Evolutionary conservation across 1,139 yeast species (phyloP), one percentile per base, ranked within the genome.

Genomic region (Geotrichum europaeum): DNA sequence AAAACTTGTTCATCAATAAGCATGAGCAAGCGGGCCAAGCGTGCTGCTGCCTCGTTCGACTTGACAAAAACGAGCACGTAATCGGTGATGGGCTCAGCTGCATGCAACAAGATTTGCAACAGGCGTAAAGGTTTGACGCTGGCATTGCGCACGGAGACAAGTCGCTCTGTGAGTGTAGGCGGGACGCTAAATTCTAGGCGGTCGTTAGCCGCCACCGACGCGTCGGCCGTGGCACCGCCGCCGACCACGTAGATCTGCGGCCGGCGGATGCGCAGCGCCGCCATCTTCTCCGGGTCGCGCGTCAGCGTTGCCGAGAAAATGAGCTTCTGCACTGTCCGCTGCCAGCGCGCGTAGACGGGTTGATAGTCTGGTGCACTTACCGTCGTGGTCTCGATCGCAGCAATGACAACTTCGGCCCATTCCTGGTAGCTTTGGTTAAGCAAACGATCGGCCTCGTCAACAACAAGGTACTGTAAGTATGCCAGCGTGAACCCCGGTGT

Each of bases 391-490:
- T 82, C 82, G 40, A 86, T 72, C 40, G 80, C 79, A 2, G 75
- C 66, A 61, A 87, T 80, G n/a, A 94, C 76, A 1, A 84, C 79
- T 57, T 81, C 81, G 65, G 92, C 84, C 99, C 99, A 94, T 71
- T 90, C 90, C 73, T 94, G 98, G 74, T 90, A 94, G 36, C 89
- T 84, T 72, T 94, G 98, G 70, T 90, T 90, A 65, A 94, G 79
- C 61, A 94, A 77, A 63, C 97, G 79, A 76, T 94, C 99, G 1
- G 98, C 99, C 74, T 94, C 99, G 75, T 94, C 99, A 51, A 94
- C 83, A 3, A 94, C 89, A 67, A 95, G 77, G 72, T 81, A 90
- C 65, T 83, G 79, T 63, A 94, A 77, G 62, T 80, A 77, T 25
- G 76, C 73, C 61, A 90, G 72, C 9, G 68, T 63, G 55, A 75